Evolutionary conservation across 768 basidiomycete species (phyloP).

Genomic region (Macrolepiota albuminosa): DNA sequence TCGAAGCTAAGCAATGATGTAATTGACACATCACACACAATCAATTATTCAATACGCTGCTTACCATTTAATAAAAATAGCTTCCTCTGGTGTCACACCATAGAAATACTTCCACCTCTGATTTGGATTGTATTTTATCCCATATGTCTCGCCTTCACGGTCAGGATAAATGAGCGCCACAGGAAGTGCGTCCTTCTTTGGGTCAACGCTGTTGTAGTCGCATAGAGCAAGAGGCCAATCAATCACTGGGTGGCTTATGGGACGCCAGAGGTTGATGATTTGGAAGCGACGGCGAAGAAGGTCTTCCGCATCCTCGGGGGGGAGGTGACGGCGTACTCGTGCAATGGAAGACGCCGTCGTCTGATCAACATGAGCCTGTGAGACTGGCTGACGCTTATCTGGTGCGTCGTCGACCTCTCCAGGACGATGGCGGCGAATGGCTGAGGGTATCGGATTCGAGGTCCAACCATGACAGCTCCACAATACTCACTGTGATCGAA

Average conservation of each 20-base stretch:
- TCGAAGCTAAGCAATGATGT: constrained; percentile 27
- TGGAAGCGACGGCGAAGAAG: constrained; percentile 47
- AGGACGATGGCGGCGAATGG: constrained; percentile 36
- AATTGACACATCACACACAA: background rate
- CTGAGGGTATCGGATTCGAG: background rate
- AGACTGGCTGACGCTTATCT: constrained; percentile 40
- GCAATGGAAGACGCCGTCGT: constrained; percentile 37
- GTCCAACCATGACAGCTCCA: background rate
- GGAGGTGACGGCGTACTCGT: constrained; percentile 48
- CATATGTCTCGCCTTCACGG: constrained; percentile 47
- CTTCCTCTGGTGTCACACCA: constrained; percentile 44
- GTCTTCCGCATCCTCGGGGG: constrained; percentile 35
- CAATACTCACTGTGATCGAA: constrained; percentile 56
- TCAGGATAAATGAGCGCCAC: constrained; percentile 44
- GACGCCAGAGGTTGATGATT: constrained; percentile 60
- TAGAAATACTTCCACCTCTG: constrained; percentile 50
- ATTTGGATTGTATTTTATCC: constrained; percentile 38
- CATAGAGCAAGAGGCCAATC: constrained; percentile 51
- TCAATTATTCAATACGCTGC: constrained; percentile 6
- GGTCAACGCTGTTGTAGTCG: constrained; percentile 43
- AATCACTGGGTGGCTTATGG: constrained; percentile 40
- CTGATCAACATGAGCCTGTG: constrained; percentile 49
- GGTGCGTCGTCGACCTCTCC: constrained; percentile 29
- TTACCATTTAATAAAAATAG: constrained; percentile 51
- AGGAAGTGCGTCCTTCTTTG: constrained; percentile 36